Conservation (phyloP, 75 land plant species). For the Chamaecyparis obtusa region DNA sequence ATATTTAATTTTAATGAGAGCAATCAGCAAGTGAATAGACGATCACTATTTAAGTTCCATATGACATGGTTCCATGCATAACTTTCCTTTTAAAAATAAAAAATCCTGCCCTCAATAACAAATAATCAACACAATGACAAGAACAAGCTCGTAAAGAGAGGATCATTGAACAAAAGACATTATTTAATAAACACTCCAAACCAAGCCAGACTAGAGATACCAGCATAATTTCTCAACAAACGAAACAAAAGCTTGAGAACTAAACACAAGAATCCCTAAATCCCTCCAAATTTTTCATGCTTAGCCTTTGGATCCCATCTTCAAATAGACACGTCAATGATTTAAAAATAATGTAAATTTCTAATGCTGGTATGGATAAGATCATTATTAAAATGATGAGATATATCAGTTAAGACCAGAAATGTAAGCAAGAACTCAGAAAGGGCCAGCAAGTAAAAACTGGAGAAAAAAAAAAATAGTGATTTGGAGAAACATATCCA, state of each 20-base stretch:
- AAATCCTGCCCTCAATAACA: not conserved
- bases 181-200: not conserved
- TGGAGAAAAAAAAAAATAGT: not conserved
- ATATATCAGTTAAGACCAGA: not conserved
- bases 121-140: not conserved
- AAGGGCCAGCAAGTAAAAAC: slow-evolving; percentile 7
- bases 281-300: not conserved
- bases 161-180: not conserved
- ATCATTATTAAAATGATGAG: not conserved
- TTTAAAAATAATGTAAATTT: not conserved
- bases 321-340: not conserved
- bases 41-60: not conserved
- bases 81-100: not conserved
- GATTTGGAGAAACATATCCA: not conserved
- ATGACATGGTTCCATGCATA: not conserved
- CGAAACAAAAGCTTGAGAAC: not conserved
- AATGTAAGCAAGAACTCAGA: not conserved
- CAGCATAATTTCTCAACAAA: not conserved
- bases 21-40: not conserved
- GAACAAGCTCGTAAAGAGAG: not conserved
- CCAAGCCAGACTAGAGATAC: not conserved
- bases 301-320: not conserved
- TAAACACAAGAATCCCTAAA: not conserved
- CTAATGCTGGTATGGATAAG: not conserved
- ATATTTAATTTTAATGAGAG: not conserved